phyloP scores from a whole-genome alignment of 768 basidiomycete species.

The Macrolepiota fuliginosa region DNA sequence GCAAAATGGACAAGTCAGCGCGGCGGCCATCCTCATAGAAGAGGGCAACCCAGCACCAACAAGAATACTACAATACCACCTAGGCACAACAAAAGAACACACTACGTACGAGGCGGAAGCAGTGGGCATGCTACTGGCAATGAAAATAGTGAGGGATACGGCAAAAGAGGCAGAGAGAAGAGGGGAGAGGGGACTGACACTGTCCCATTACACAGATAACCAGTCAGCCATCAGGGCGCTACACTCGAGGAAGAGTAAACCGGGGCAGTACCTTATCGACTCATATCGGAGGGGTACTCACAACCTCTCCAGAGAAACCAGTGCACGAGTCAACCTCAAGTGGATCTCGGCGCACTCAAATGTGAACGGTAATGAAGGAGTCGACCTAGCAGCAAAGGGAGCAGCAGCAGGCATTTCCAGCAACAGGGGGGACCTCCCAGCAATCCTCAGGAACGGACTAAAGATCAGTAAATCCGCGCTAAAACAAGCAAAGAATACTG shows the following conservation, averaged over 20 bases:
- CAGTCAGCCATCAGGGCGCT: slow-evolving; percentile 16
- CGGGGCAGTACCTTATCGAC: slow-evolving; percentile 12
- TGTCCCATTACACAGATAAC: slow-evolving; percentile 16
- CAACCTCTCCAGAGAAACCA: background rate
- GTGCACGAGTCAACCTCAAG: slow-evolving; percentile 9
- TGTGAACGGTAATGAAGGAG: slow-evolving; percentile 22
- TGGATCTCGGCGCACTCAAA: slow-evolving; percentile 27
- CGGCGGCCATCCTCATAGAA: slow-evolving; percentile 17
- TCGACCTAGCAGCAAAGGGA: slow-evolving; percentile 17
- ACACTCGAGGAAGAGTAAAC: background rate
- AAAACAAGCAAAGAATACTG: slow-evolving; percentile 9
- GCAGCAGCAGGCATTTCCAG: slow-evolving; percentile 22
- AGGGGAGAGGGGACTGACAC: background rate
- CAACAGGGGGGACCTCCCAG: slow-evolving; percentile 10
- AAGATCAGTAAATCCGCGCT: slow-evolving; percentile 17
- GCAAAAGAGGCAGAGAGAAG: background rate
- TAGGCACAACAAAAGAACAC: slow-evolving; percentile 15
- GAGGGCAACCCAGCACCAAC: background rate
- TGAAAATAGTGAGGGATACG: slow-evolving; percentile 11
- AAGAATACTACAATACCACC: slow-evolving; percentile 12
- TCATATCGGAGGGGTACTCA: background rate
- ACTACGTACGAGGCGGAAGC: slow-evolving; percentile 22
- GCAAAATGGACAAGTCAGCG: slow-evolving; percentile 19
- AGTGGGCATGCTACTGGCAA: slow-evolving; percentile 19
- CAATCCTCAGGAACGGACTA: background rate